phyloP scores from a whole-genome alignment of 306 rosid species.

The Fragaria iinumae region DNA sequence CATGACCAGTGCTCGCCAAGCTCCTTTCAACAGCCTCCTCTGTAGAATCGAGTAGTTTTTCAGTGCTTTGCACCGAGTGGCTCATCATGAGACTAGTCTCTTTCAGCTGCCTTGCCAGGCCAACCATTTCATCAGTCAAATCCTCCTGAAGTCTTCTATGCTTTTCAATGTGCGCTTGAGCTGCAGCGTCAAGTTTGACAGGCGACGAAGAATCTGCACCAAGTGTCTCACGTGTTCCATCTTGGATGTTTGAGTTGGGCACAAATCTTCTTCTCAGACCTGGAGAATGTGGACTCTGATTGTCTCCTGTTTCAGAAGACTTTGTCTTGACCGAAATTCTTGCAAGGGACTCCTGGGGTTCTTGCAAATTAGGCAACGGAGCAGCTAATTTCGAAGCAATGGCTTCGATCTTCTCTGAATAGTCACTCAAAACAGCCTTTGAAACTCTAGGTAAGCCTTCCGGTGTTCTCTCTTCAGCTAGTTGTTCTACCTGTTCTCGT shows the following conservation, averaged over 20 bases:
- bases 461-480: constrained; percentile 72
- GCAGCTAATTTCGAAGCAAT: constrained; percentile 64
- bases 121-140: constrained; percentile 96
- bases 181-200: constrained; percentile 72
- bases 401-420: constrained; percentile 82
- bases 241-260: constrained; percentile 52
- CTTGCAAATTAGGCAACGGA: constrained; percentile 40
- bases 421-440: constrained; percentile 67
- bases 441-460: constrained; percentile 87
- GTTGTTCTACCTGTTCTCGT: constrained; percentile 81
- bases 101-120: constrained; percentile 85
- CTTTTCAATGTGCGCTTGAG: constrained; percentile 70
- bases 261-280: constrained; percentile 76
- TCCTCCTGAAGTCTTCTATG: constrained; percentile 95
- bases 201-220: constrained; percentile 47
- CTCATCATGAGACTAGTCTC: constrained; percentile 87
- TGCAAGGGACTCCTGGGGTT: constrained; percentile 40
- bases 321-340: constrained; percentile 37
- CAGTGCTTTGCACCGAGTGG: constrained; percentile 73
- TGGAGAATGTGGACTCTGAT: constrained; percentile 45
- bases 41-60: constrained; percentile 87
- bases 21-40: constrained; percentile 85
- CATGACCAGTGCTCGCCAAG: constrained; percentile 84
- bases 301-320: constrained; percentile 42
- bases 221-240: constrained; percentile 44